Evolutionary conservation across 169 alveolate genomes (phyloP), one percentile per base, ranked within the genome.

Genomic region (Plasmodium gallinaceum): DNA sequence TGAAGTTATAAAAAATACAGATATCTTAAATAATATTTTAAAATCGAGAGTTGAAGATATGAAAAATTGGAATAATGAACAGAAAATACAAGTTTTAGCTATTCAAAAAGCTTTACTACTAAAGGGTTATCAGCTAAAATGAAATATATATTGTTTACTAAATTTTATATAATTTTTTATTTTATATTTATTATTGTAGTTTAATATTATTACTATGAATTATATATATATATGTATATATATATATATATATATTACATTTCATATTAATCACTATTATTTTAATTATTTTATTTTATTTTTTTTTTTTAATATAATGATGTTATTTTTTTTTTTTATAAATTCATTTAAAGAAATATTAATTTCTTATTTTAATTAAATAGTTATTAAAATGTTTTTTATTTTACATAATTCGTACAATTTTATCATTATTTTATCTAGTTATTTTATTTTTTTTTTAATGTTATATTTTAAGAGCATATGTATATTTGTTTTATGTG

Each of bases 21-120:
- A 85, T 16, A 85, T 85, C 7, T 61, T 85, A 45, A 85, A 85
- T 52, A 85, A 85, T 51, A 85, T 85, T 85, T 45, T 85, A 26
- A 70, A 71, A 22, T 70, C 87, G 20, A 71, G 62, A 24, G 39
- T 60, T 18, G 76, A 85, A 65, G 87, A 85, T 26, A 85, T 85
- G 92, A 46, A 37, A 10, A 43, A 32, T 5, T 85, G 92, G 92
- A 69, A 46, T 24, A 32, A 18, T 18, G 92, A 69, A 24, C 92
- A 85, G 37, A 45, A 74, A 22, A 54, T 58, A 12, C 85, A 71
- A 52, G 87, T 85, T 0, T 6, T 85, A 16, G 69, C 92, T 20
- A 85, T 85, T 18, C 85, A 71, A 54, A 85, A 85, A 51, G 92
- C 92, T 26, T 45, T 85, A 18, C 68, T 24, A 9, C 52, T 70